Conservation (phyloP, 2,329 filamentous ascomycete species). For the Aspergillus thermomutatus region DNA sequence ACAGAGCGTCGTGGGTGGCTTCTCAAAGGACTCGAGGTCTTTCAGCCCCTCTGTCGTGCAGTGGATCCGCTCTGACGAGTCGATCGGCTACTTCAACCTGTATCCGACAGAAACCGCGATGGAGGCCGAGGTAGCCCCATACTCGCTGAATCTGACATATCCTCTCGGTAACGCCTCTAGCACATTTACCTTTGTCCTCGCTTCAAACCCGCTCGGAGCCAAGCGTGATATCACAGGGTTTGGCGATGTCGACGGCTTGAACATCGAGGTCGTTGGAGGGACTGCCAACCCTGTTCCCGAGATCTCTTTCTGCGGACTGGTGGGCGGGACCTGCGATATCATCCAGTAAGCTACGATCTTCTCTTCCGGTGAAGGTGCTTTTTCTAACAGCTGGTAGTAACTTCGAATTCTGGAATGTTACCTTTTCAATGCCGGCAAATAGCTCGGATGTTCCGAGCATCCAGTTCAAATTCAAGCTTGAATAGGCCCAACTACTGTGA, state of each 20-base stretch:
- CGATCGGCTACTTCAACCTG: slow-evolving; percentile 27
- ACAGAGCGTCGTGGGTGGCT: slow-evolving; percentile 55
- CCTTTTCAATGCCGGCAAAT: no score
- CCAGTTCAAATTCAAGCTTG: no score
- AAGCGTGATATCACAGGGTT: slow-evolving; percentile 9
- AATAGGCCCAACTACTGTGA: no score
- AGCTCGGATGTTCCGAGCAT: no score
- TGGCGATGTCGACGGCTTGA: slow-evolving; percentile 11
- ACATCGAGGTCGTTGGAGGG: slow-evolving; percentile 11
- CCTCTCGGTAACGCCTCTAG: slow-evolving; percentile 40
- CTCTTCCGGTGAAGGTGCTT: no score
- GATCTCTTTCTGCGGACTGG: slow-evolving; percentile 9
- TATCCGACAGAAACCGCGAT: slow-evolving; percentile 42
- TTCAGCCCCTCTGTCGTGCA: slow-evolving; percentile 62
- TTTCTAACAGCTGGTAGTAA: no score
- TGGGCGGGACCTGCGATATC: slow-evolving; percentile 8
- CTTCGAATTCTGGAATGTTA: no score
- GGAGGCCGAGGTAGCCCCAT: slow-evolving; percentile 41
- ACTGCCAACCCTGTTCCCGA: slow-evolving; percentile 8
- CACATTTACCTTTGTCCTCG: slow-evolving; percentile 25
- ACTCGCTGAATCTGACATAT: slow-evolving; percentile 51
- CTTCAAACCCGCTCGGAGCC: slow-evolving; percentile 12
- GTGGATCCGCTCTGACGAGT: slow-evolving; percentile 46
- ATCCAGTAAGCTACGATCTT: slow-evolving; percentile 14
- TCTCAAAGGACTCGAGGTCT: slow-evolving; percentile 47